Base-by-base conservation (phyloP, 164 flowering plant genomes). In the Sedum album region DNA sequence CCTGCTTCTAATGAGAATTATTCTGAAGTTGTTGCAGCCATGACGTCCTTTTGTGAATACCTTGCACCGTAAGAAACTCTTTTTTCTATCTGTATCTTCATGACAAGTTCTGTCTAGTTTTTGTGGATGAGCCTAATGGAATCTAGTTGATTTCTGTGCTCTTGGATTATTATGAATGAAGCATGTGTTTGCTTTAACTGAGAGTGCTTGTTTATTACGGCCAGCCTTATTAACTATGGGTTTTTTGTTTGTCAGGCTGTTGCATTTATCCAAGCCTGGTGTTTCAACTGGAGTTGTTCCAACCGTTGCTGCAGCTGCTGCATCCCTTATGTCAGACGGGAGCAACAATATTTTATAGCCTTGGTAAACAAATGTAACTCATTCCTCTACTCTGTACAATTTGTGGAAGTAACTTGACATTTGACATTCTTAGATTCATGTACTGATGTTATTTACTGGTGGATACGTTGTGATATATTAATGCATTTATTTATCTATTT, bases 221-320 rank as follows among this genome's bases (percentile, higher is more conserved):
- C 51, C 23, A 63, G 20, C 38, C 48, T 38, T 65, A 11, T 44
- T 1, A 44, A 44, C 17, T 18, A 14, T 15, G 5, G 38, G 10
- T 73, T 64, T 44, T 28, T 20, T 69, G 39, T 31, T 72, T 73
- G 8, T 68, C 88, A 91, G 98, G 89, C 91, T 93, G 8, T 78
- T 93, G 67, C 96, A 93, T 75, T 76, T 93, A 73, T 91, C 97
- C 23, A 91, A 91, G 76, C 98, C 95, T 0, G 90, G 93, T n/a
- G 82, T 85, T 69, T 79, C 94, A 61, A 85, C 95, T 14, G 96
- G 97, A 33, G 85, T 91, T 75, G 98, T 91, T 73, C 89, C 96
- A 26, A 88, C 96, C 65, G 98, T 94, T 64, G 96, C 95, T 21
- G 96, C 98, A 0, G 97, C 98, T 0, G 98, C 98, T 69, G 89